Base-by-base conservation (phyloP, 257 asterid genomes). In the Schizonepeta tenuifolia region DNA sequence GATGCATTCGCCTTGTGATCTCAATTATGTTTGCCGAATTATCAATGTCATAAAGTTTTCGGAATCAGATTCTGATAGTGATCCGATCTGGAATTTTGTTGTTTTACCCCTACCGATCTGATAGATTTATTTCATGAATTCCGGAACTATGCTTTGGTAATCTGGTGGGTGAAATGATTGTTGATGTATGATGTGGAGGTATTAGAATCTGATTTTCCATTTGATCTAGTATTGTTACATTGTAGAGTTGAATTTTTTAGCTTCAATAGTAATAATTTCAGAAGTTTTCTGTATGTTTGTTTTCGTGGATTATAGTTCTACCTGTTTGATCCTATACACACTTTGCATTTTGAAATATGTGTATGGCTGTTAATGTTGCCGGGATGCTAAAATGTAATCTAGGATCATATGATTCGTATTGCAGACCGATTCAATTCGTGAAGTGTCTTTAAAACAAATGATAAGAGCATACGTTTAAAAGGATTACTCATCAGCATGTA, bases 61-160 rank as follows among this genome's bases (percentile, higher is more conserved):
- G 12, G 75, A 35, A 10, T 41, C 51, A 53, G 14, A 21, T 44
- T 38, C 24, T 7, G 66, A 5, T 70, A 9, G 50, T 70, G 80
- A 75, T 75, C 72, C 58, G 82, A 81, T 81, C 82, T 70, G 75
- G 68, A 73, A 5, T 31, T 63, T 58, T 26, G 50, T 3, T n/a
- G 7, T 65, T 55, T 26, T 22, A 47, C 57, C 53, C 53, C 3
- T 60, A 63, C 69, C 73, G 84, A 81, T 78, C 85, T 46, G 72
- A 18, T 77, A 35, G 61, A 78, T 75, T 64, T 69, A 38, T 71
- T 64, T 18, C 6, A 47, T 62, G 74, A 65, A 66, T 70, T 65
- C 26, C 41, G 24, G 13, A 11, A 7, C n/a, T 57, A 1, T 67
- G 59, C 20, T 59, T 47, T 62, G 50, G 18, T 44, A 67, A 70